These are phyloP conservation scores for Alectoria sarmentosa DNA, from an alignment of 495 filamentous ascomycete genomes.

Conservation along the genomic window DNA sequence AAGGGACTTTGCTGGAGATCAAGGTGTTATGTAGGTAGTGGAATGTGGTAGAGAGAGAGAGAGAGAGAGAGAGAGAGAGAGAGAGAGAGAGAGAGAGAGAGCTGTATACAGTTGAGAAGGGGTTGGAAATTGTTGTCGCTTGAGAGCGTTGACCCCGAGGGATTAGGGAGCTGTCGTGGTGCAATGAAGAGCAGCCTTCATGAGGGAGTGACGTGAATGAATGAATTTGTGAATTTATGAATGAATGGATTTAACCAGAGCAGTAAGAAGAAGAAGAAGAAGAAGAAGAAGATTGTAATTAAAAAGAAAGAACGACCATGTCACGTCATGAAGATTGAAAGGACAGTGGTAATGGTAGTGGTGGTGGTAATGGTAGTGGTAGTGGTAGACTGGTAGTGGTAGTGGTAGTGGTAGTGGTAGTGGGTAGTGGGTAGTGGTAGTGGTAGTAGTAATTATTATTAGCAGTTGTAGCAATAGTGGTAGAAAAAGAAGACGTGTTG, in stretches of 20 bases:
- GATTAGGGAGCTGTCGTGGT: neutral
- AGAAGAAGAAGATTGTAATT: neutral
- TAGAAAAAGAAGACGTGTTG: no score
- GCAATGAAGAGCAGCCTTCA: neutral
- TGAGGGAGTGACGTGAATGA: no score
- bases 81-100: no score
- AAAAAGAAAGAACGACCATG: neutral
- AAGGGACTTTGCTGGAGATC: neutral
- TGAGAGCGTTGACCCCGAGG: neutral
- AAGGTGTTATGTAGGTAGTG: neutral
- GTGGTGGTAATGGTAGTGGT: no score
- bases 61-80: no score
- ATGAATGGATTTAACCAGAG: neutral
- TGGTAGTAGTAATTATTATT: no score
- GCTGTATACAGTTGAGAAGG: neutral
- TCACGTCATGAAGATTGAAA: no score
- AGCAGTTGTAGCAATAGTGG: no score
- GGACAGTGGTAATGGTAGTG: no score
- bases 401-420: no score
- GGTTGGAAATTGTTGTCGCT: neutral
- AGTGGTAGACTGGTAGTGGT: neutral
- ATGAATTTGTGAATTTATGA: no score
- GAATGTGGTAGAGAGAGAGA: no score
- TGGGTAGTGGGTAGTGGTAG: neutral
- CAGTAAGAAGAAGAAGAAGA: neutral